Evolutionary conservation across 192 early-diverging fungal genomes (phyloP).

Genomic region (Mortierella antarctica): DNA sequence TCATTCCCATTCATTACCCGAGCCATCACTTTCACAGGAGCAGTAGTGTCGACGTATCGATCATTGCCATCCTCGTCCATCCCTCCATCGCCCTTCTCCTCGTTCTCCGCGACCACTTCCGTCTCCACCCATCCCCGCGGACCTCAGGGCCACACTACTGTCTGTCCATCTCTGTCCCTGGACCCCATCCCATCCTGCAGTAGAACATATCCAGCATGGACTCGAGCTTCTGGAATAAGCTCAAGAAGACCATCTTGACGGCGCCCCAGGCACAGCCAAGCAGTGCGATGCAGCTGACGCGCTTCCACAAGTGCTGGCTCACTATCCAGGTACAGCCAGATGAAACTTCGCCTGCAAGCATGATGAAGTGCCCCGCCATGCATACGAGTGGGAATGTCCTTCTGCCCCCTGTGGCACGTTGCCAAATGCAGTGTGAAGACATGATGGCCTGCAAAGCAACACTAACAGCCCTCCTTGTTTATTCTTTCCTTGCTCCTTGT

Average conservation of each 20-base stretch:
- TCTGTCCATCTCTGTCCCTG: conserved; percentile 1
- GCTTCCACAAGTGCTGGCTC: conserved; percentile 81
- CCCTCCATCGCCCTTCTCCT: too few relatives aligned
- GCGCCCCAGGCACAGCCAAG: conserved; percentile 69
- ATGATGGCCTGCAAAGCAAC: background rate
- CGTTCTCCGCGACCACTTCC: too few relatives aligned
- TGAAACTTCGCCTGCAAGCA: background rate
- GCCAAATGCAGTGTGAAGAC: background rate
- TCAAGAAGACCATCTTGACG: conserved; percentile 66
- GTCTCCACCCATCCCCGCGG: too few relatives aligned
- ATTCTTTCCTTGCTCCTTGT: background rate
- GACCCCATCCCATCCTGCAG: background rate
- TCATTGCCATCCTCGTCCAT: too few relatives aligned
- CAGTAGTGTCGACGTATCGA: too few relatives aligned
- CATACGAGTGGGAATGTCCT: background rate
- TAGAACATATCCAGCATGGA: conserved; percentile 26
- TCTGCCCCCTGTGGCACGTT: background rate
- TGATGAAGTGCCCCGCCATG: background rate
- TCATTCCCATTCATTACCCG: too few relatives aligned
- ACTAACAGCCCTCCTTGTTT: background rate
- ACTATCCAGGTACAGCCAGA: conserved; percentile 62
- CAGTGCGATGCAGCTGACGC: conserved; percentile 69
- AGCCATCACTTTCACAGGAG: too few relatives aligned
- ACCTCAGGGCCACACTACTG: background rate
- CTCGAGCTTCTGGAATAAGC: conserved; percentile 46